Conservation (phyloP, 768 basidiomycete species). For the Lanmaoa rubissima region DNA sequence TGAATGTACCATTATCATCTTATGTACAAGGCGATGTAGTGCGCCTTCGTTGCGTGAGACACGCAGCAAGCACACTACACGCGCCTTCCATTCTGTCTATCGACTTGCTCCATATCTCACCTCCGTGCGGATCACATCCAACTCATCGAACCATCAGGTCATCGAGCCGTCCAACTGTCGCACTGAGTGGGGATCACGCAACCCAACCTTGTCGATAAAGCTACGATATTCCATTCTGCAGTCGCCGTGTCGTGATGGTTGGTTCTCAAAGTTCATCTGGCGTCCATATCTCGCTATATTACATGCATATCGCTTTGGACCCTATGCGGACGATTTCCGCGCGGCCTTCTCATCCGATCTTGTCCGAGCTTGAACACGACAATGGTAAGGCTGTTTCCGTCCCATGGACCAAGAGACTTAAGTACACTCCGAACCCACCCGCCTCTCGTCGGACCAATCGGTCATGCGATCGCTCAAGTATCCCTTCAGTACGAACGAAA, state of each 20-base stretch:
- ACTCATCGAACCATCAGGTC: conserved; percentile 1
- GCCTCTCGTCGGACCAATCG: conserved; percentile 12
- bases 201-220: conserved; percentile 16
- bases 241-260: conserved; percentile 5
- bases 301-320: conserved; percentile 17
- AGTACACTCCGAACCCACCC: background rate
- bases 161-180: background rate
- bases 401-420: background rate
- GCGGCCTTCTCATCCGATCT: conserved; percentile 10
- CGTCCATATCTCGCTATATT: conserved; percentile 16
- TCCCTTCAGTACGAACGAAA: background rate
- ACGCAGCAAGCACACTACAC: conserved; percentile 8
- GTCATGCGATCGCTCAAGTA: background rate
- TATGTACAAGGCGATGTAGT: conserved; percentile 14
- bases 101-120: conserved; percentile 9
- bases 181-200: conserved; percentile 7
- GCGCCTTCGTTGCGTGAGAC: conserved; percentile 1
- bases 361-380: background rate
- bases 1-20: background rate
- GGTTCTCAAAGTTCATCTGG: conserved; percentile 5
- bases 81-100: conserved; percentile 21
- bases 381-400: conserved; percentile 2
- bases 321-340: conserved; percentile 22
- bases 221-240: conserved; percentile 7
- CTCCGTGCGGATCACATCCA: conserved; percentile 22